Conservation (phyloP, 768 basidiomycete species). For the Guyanaporus albipodus region DNA sequence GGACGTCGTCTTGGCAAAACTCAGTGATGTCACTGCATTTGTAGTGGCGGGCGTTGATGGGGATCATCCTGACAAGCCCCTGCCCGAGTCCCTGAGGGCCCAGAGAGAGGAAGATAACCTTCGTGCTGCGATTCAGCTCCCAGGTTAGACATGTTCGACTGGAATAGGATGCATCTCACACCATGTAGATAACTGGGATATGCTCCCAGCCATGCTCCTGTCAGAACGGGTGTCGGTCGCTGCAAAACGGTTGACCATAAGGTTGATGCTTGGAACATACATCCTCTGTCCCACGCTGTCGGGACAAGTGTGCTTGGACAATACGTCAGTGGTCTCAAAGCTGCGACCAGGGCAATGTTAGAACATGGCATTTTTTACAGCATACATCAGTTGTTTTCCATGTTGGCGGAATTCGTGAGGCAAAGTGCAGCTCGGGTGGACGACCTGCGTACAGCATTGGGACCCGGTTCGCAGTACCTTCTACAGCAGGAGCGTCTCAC, state of each 20-base stretch:
- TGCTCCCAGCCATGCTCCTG: slow-evolving; percentile 40
- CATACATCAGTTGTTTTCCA: slow-evolving; percentile 11
- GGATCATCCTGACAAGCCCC: slow-evolving; percentile 8
- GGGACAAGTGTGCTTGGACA: slow-evolving; percentile 10
- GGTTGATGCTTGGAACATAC: slow-evolving; percentile 51
- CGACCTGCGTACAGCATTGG: slow-evolving; percentile 5
- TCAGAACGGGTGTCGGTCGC: slow-evolving; percentile 56
- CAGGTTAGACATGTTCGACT: slow-evolving; percentile 38
- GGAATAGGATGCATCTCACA: slow-evolving; percentile 9
- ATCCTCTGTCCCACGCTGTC: slow-evolving; percentile 44
- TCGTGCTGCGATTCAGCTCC: slow-evolving; percentile 64
- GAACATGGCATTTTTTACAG: slow-evolving; percentile 6
- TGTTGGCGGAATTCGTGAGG: slow-evolving; percentile 19
- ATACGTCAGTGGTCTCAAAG: slow-evolving; percentile 17
- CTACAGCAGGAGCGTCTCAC: slow-evolving; percentile 29
- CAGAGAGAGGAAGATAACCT: slow-evolving; percentile 50
- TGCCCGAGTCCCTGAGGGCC: slow-evolving; percentile 30
- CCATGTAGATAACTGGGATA: slow-evolving; percentile 50
- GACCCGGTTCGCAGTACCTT: slow-evolving; percentile 6
- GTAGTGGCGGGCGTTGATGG: slow-evolving; percentile 27
- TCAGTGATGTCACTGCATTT: slow-evolving; percentile 39
- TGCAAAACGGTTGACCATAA: slow-evolving; percentile 54
- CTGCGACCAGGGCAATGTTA: neutral
- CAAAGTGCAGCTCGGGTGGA: slow-evolving; percentile 16
- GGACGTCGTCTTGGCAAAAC: slow-evolving; percentile 53